phyloP scores from a whole-genome alignment of 352 stramenopile species.

The Globisporangium polare region DNA sequence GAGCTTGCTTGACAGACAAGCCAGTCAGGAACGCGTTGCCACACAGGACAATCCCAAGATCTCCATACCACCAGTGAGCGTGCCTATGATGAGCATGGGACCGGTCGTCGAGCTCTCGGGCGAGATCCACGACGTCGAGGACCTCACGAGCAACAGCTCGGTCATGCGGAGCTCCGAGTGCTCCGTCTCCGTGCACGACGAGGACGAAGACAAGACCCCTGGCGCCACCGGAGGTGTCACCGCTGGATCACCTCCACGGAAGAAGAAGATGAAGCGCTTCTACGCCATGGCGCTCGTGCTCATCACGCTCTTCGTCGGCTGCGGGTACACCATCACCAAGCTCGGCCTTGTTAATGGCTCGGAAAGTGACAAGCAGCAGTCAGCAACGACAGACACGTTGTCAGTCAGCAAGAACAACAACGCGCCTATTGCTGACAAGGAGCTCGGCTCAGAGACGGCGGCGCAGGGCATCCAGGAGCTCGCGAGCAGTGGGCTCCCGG shows the following conservation, averaged over 20 bases:
- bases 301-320: conserved; percentile 10
- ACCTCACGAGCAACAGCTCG: conserved; percentile 5
- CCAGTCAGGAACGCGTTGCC: too few species aligned
- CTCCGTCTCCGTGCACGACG: conserved; percentile 5
- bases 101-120: conserved; percentile 13
- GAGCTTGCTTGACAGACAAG: too few species aligned
- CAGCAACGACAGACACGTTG: neutral
- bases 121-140: conserved; percentile 14
- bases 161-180: conserved; percentile 16
- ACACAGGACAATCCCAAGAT: neutral
- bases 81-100: conserved; percentile 6
- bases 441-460: neutral
- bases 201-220: conserved; percentile 9
- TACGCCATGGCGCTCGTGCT: conserved; percentile 4
- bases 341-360: neutral
- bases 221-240: neutral
- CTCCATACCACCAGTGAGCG: neutral
- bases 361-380: neutral
- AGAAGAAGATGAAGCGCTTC: conserved; percentile 1
- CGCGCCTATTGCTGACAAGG: neutral
- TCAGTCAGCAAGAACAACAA: neutral
- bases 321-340: conserved; percentile 2
- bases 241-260: neutral
- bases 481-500: neutral
- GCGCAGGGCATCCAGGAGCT: neutral